phyloP scores from a whole-genome alignment of 2,329 filamentous ascomycete species.

The Diaporthe aspalathi region DNA sequence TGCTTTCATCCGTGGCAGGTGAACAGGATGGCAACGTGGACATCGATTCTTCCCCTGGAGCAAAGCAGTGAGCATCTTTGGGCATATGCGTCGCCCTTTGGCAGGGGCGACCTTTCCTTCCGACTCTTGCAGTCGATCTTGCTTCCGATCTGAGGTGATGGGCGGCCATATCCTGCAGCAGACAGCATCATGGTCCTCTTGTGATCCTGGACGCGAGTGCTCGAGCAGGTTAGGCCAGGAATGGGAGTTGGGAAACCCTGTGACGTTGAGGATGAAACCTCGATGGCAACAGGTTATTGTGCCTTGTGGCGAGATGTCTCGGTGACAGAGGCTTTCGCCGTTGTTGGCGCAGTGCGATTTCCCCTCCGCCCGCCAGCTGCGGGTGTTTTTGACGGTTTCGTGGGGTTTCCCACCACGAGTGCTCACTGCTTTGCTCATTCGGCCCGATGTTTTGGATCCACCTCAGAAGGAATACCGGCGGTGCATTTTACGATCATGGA shows the following conservation, averaged over 20 bases:
- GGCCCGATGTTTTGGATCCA: slow-evolving; percentile 35
- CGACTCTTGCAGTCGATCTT: not conserved
- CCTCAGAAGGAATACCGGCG: slow-evolving; percentile 38
- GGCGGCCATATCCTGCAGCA: slow-evolving; percentile 14
- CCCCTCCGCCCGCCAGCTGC: slow-evolving; percentile 42
- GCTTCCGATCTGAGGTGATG: slow-evolving; percentile 9
- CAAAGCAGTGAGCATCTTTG: slow-evolving; percentile 63
- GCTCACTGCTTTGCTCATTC: slow-evolving; percentile 53
- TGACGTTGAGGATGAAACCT: slow-evolving; percentile 18
- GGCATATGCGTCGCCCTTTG: slow-evolving; percentile 35
- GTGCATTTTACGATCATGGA: slow-evolving; percentile 30
- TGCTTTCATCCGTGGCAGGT: slow-evolving; percentile 42
- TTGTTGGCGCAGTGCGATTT: slow-evolving; percentile 34
- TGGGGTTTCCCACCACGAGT: slow-evolving; percentile 38
- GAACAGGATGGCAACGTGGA: slow-evolving; percentile 47
- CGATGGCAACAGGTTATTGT: not conserved
- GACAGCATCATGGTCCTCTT: not conserved
- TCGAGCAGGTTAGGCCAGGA: slow-evolving; percentile 5
- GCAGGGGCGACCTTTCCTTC: slow-evolving; percentile 12
- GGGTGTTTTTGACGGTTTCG: slow-evolving; percentile 36
- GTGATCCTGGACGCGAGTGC: slow-evolving; percentile 14
- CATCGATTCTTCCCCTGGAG: slow-evolving; percentile 54
- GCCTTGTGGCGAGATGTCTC: slow-evolving; percentile 22
- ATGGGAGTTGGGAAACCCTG: not conserved
- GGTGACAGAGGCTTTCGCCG: slow-evolving; percentile 39